Percentiles rank a stretch among this genome's conserved stretches.
phyloP scores from a whole-genome alignment of 2,329 filamentous ascomycete species.

The Claviceps arundinis region DNA sequence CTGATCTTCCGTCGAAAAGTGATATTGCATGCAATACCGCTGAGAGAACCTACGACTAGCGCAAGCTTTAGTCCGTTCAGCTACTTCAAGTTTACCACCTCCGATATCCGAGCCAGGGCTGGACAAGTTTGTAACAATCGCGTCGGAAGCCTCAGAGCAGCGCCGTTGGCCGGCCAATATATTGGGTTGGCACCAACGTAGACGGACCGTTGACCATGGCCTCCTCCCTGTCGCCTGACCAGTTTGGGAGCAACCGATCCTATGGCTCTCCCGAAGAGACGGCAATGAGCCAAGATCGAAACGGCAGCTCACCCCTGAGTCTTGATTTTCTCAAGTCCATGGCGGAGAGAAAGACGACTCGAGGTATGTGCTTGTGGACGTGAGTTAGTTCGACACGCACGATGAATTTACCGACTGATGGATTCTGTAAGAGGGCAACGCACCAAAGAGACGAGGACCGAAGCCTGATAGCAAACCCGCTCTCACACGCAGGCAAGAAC shows the following conservation, averaged over 20 bases:
- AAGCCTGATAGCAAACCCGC: slow-evolving; percentile 96
- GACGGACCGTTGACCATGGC: slow-evolving; percentile 1
- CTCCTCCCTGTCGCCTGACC: slow-evolving; percentile 33
- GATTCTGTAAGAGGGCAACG: slow-evolving; percentile 54
- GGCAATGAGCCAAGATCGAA: slow-evolving; percentile 22
- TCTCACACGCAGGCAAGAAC: slow-evolving; percentile 77
- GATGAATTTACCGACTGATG: slow-evolving; percentile 4
- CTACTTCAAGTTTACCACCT: neutral
- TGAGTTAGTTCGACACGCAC: too few relatives aligned
- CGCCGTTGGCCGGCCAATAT: neutral
- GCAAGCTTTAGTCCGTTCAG: neutral
- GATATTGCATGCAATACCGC: neutral
- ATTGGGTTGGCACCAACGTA: neutral
- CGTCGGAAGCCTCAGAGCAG: too few relatives aligned
- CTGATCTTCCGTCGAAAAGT: too few relatives aligned
- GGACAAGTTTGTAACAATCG: neutral
- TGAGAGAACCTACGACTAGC: neutral
- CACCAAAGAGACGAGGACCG: slow-evolving; percentile 79
- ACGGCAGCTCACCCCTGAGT: slow-evolving; percentile 33
- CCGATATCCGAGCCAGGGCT: neutral
- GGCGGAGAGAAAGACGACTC: slow-evolving; percentile 62
- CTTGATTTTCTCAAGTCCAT: slow-evolving; percentile 53
- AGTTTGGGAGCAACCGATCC: slow-evolving; percentile 15
- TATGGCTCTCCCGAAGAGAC: slow-evolving; percentile 13
- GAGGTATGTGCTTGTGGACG: slow-evolving; percentile 36